phyloP scores from a whole-genome alignment of 768 basidiomycete genomes.

The Kwoniella newhampshirensis region DNA sequence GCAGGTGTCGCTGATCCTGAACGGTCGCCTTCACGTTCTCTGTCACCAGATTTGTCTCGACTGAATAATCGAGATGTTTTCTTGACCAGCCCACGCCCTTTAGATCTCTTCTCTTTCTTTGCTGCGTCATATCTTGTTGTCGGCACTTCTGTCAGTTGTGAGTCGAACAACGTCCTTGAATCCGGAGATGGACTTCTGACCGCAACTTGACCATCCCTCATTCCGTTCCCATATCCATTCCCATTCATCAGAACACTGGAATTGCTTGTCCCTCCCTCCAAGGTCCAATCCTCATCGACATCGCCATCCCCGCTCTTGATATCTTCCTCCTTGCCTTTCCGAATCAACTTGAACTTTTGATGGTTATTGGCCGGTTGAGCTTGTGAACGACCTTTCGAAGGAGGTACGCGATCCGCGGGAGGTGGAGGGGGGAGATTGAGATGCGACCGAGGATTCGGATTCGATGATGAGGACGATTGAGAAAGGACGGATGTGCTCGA shows the following conservation, averaged over 20 bases:
- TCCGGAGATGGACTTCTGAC: not conserved
- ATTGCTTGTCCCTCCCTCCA: conserved; percentile 20
- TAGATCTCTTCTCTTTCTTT: conserved; percentile 34
- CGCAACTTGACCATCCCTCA: not conserved
- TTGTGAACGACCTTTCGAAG: conserved; percentile 18
- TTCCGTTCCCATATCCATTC: not conserved
- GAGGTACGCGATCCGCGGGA: conserved; percentile 22
- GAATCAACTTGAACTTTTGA: conserved; percentile 24
- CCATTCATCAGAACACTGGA: not conserved
- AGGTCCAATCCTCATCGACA: conserved; percentile 40
- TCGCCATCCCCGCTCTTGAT: conserved; percentile 3
- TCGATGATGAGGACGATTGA: conserved; percentile 11
- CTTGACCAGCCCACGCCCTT: conserved; percentile 36
- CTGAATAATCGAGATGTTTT: conserved; percentile 45
- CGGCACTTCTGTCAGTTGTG: conserved; percentile 30
- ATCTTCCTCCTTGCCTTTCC: conserved; percentile 27
- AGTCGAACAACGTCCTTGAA: conserved; percentile 16
- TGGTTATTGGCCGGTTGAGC: conserved; percentile 7
- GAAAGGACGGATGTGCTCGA: not conserved
- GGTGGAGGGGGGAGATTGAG: conserved; percentile 28
- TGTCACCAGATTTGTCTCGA: conserved; percentile 23
- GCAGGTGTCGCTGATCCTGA: conserved; percentile 8
- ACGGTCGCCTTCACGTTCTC: conserved; percentile 7
- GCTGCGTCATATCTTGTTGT: not conserved
- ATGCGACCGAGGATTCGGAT: not conserved